Percentiles rank a stretch among this genome's conserved stretches.
These are phyloP conservation scores for Leptomonas pyrrhocoris DNA, from an alignment of 208 protist species.

Conservation along the genomic window DNA sequence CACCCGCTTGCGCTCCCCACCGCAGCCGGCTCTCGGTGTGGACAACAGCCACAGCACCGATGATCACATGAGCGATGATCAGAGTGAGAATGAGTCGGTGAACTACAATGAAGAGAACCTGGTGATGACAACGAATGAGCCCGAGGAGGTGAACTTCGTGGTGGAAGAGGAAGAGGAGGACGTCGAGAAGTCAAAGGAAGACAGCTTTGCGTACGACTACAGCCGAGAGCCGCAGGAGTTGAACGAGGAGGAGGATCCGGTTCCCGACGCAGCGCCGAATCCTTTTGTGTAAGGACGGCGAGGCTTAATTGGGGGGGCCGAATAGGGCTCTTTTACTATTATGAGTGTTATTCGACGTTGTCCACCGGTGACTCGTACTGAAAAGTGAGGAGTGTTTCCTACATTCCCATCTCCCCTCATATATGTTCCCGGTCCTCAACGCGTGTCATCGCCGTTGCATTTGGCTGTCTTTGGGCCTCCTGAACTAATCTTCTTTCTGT, in stretches of 20 bases:
- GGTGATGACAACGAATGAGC: background rate
- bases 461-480: no score
- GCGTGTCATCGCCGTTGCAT: no score
- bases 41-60: background rate
- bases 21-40: conserved; percentile 3
- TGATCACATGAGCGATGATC: background rate
- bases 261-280: conserved; percentile 32
- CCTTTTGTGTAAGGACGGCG: conserved; percentile 30
- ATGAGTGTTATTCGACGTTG: no score
- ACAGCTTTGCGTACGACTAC: conserved; percentile 7
- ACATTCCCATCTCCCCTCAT: no score
- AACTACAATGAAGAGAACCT: background rate
- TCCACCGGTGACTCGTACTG: no score
- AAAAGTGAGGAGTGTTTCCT: no score
- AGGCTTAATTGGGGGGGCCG: no score
- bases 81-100: conserved; percentile 1
- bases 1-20: conserved; percentile 48
- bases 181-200: background rate
- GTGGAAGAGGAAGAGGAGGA: background rate
- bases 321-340: background rate
- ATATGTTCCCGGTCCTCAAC: no score
- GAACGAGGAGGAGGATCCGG: conserved; percentile 30
- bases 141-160: conserved; percentile 2
- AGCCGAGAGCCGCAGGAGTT: conserved; percentile 15
- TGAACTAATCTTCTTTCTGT: no score